Evolutionary conservation across 2,329 filamentous ascomycete species (phyloP), one percentile per base, ranked within the genome.

Genomic region (Pestalotiopsis sp.): DNA sequence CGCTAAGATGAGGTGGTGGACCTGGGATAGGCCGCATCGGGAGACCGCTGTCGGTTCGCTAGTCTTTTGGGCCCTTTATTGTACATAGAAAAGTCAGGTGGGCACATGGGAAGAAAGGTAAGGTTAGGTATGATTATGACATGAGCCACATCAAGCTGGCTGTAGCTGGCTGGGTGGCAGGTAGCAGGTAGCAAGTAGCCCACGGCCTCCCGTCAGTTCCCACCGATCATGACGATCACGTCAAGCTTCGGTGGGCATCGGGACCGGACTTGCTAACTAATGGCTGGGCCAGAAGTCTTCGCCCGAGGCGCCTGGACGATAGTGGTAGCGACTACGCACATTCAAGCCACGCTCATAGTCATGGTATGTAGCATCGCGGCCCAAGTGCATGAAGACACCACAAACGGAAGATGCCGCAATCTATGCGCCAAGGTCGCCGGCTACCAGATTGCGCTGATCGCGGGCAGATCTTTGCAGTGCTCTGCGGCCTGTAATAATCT

Each of bases 1-100:
- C 63, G 49, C 63, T 45, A 65, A 20, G 41, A 45, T 55, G 41
- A 49, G 25, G 39, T 27, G 20, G 63, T 65, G 63, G 63, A 65
- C 45, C 63, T 55, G 49, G 23, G 23, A 25, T n/a, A 55, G n/a
- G 52, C 63, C 49, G 63, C 63, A 65, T 65, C 41, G 45, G 63
- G 41, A 20, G 63, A 65, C 49, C 25, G 49, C 23, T 65, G 23
- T 36, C 36, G 23, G 31, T 36, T 58, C 49, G 55, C 23, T 41
- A 59, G 61, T 68, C 60, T 57, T 36, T 36, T 62, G 57, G 31
- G 52, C 36, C 14, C 20, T n/a, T 23, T n/a, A 52, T 52, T 52
- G 45, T 52, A 52, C 17, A 52, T n/a, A 52, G n/a, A 52, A 17
- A n/a, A 52, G 17, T 17, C 20, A 20, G 20, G 45, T 52, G 45